A percentile compares a stretch with the other conserved stretches of the same genome.
These are phyloP conservation scores for Paecilomyces formosus DNA, from an alignment of 2,329 filamentous ascomycete genomes.

Conservation along the genomic window DNA sequence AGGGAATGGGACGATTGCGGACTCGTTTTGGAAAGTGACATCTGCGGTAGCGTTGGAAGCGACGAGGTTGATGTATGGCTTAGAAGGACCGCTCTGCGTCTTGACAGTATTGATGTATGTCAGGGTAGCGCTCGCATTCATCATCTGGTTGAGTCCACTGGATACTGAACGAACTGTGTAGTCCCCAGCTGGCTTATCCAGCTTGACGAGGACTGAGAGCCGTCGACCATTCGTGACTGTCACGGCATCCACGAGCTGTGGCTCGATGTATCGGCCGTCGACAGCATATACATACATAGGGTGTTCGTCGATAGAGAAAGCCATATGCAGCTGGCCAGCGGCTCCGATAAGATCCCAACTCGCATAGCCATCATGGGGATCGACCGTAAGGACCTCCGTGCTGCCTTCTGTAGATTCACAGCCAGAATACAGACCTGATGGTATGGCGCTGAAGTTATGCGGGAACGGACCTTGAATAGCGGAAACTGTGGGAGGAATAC, in stretches of 20 bases:
- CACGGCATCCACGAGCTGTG: constrained; percentile 27
- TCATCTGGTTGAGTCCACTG: constrained; percentile 45
- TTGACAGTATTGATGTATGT: constrained; percentile 26
- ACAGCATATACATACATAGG: constrained; percentile 38
- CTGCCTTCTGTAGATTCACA: constrained; percentile 15
- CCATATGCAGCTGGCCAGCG: constrained; percentile 21
- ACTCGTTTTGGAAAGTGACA: constrained; percentile 40
- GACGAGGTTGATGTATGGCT: constrained; percentile 44
- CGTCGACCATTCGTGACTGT: constrained; percentile 31
- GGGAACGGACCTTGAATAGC: not conserved
- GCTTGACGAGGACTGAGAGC: constrained; percentile 35
- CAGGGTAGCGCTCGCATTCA: constrained; percentile 47
- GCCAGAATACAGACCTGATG: constrained; percentile 4
- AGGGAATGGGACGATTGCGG: constrained; percentile 41
- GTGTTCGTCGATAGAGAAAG: constrained; percentile 38
- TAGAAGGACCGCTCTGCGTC: constrained; percentile 15
- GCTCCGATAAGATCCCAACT: constrained; percentile 34
- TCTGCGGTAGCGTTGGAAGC: constrained; percentile 36
- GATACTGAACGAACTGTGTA: constrained; percentile 51
- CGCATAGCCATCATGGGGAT: constrained; percentile 23
- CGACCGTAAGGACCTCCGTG: constrained; percentile 23
- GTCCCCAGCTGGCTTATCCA: constrained; percentile 38
- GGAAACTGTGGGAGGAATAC: not conserved
- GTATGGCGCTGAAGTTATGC: constrained; percentile 6
- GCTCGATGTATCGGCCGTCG: constrained; percentile 37